Evolutionary conservation across 768 basidiomycete species (phyloP), one percentile per base, ranked within the genome.

Genomic region (Auriscalpium orientale): DNA sequence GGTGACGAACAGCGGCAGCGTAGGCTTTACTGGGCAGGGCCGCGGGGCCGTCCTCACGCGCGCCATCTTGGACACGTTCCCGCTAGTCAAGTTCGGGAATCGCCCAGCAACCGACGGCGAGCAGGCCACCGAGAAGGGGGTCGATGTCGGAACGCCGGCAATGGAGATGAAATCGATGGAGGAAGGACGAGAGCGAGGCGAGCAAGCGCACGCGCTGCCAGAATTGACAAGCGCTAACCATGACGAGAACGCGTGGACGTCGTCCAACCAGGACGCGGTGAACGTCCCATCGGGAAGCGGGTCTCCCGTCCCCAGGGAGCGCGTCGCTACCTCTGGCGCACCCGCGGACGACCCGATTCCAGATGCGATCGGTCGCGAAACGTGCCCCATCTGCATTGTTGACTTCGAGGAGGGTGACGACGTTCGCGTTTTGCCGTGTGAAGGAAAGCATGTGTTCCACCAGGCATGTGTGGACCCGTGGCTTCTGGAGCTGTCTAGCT

Each of bases 321-420:
- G n/a, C 12, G 33, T 37, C 16, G 50, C 33, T 15, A 20, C 8
- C 16, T 16, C 60, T 44, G 20, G 49, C 45, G 55, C 57, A 16
- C 58, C 64, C 36, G 62, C 63, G 22, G 71, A 74, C 54, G 76
- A 79, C 38, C 68, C 80, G 15, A 75, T 82, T 51, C 86, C 84
- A 1, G 82, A 78, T 40, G 77, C 80, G 13, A 89, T 91, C 37
- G 88, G 88, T 5, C 79, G 82, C 40, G 89, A 93, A 69, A 91
- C 87, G 12, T 98, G 95, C 72, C 94, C 95, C 5, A 98, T 98
- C 58, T 98, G 95, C 69, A 87, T 98, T 57, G 78, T 91, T 46
- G 93, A 95, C 63, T 98, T 98, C 64, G 89, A 94, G 68, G 87
- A 90, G 58, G 95, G 93, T 1, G 95, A 98, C 64, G 91, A 95